Base-by-base conservation (phyloP, 1,139 yeast species). In the Blastobotrys capitulatus region DNA sequence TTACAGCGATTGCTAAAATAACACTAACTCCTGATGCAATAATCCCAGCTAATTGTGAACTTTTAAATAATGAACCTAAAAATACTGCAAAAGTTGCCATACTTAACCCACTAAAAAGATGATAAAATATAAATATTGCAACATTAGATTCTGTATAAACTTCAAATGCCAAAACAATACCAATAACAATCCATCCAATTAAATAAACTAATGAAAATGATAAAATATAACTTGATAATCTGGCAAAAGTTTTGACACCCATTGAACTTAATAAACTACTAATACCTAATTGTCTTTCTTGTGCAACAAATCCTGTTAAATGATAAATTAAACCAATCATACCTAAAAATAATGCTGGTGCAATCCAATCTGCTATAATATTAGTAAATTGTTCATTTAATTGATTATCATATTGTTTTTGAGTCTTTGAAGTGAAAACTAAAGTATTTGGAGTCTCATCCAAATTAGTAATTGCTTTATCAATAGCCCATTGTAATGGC, bases 401-500 rank as follows among this genome's bases (percentile, higher is more conserved):
- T 29, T 57, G 55, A 20, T 59, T 52, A 7, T 56, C 47, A 38
- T 59, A 57, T 48, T 60, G 54, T n/a, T 54, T 54, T 32, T 63
- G 56, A 10, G 67, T 50, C 26, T 56, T 42, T 8, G 62, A 52
- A 2, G 72, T 68, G 53, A 54, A 68, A 0, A 69, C 67, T 51
- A 67, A 44, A 1, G 66, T 60, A 9, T 52, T 40, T 3, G 70
- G 69, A 8, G 60, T 56, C 2, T 49, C 51, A 9, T 66, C 57
- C 44, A 57, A 26, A 50, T 59, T 58, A 12, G 63, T 56, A 36
- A 68, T 62, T 1, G 71, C 69, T 19, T 54, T 55, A 48, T 68
- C 72, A n/a, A 68, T 54, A 2, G 71, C 71, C 65, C 67, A 65
- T 46, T 68, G 72, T 13, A 68, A 48, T 2, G 72, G 72, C 36